Conservation (phyloP, 106 monocot species). For the Dendrobium nobile region DNA sequence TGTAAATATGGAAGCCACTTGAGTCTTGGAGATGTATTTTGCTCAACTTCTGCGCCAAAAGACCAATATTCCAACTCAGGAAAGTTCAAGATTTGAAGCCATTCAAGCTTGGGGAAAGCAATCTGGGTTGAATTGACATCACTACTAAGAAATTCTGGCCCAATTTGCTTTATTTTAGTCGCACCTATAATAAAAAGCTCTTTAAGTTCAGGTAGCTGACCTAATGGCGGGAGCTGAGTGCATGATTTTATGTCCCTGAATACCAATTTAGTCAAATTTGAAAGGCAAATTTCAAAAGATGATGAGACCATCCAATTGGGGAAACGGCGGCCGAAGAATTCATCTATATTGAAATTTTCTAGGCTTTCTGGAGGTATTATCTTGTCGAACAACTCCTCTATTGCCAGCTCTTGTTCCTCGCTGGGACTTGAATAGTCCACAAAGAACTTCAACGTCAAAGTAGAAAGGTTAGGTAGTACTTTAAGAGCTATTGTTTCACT, state of each 20-base stretch:
- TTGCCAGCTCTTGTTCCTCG: background rate
- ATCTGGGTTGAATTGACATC: background rate
- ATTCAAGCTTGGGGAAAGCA: slow-evolving; percentile 26
- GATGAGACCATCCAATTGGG: slow-evolving; percentile 5
- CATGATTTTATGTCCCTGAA: too few species aligned
- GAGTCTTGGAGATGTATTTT: background rate
- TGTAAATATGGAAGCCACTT: background rate
- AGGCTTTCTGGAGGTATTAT: background rate
- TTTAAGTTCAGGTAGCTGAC: background rate
- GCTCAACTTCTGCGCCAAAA: background rate
- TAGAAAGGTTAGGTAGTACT: background rate
- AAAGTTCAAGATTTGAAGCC: background rate
- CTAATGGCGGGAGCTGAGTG: background rate
- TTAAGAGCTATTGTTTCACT: background rate
- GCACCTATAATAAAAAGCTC: background rate
- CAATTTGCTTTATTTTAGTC: background rate
- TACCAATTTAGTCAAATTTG: too few species aligned
- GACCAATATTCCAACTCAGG: slow-evolving; percentile 30
- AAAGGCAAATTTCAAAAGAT: too few species aligned
- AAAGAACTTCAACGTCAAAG: background rate
- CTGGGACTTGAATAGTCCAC: too few species aligned
- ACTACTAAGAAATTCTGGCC: background rate
- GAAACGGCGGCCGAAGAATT: background rate
- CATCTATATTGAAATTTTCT: background rate
- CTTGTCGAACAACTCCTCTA: background rate